A percentile compares a stretch with the other conserved stretches of the same genome.
phyloP scores from a whole-genome alignment of 1,284 basidiomycete species.

The Boletellus deceptivus region DNA sequence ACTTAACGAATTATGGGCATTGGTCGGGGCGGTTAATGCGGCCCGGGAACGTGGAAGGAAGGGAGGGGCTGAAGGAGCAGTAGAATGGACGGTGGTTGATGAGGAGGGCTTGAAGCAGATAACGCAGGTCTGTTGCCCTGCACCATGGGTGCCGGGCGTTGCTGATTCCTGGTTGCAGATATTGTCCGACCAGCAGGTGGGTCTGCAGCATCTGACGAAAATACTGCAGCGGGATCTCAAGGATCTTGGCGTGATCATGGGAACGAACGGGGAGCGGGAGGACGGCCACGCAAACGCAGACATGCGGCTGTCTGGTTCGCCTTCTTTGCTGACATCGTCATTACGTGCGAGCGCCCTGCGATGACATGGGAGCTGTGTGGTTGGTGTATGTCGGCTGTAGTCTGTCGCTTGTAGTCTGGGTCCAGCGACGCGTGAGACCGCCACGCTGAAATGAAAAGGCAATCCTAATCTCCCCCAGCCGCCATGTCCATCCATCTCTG shows the following conservation, averaged over 20 bases:
- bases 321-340: constrained; percentile 30
- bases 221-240: constrained; percentile 66
- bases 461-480: constrained; percentile 12
- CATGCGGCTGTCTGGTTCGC: constrained; percentile 22
- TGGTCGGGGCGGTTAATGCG: constrained; percentile 76
- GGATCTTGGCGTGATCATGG: constrained; percentile 72
- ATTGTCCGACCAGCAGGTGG: constrained; percentile 75
- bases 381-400: constrained; percentile 2
- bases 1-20: constrained; percentile 83
- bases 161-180: constrained; percentile 47
- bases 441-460: constrained; percentile 6
- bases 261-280: constrained; percentile 40
- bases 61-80: constrained; percentile 37
- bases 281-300: constrained; percentile 30
- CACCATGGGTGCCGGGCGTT: background rate
- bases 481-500: constrained; percentile 10
- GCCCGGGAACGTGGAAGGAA: constrained; percentile 53
- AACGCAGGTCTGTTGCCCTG: constrained; percentile 53
- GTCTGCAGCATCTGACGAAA: constrained; percentile 75
- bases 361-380: background rate
- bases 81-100: constrained; percentile 83
- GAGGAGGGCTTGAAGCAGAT: constrained; percentile 79
- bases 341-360: constrained; percentile 36
- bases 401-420: background rate
- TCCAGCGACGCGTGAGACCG: constrained; percentile 26